Base-by-base conservation (phyloP, 768 basidiomycete species). In the Punctularia strigosozonata region DNA sequence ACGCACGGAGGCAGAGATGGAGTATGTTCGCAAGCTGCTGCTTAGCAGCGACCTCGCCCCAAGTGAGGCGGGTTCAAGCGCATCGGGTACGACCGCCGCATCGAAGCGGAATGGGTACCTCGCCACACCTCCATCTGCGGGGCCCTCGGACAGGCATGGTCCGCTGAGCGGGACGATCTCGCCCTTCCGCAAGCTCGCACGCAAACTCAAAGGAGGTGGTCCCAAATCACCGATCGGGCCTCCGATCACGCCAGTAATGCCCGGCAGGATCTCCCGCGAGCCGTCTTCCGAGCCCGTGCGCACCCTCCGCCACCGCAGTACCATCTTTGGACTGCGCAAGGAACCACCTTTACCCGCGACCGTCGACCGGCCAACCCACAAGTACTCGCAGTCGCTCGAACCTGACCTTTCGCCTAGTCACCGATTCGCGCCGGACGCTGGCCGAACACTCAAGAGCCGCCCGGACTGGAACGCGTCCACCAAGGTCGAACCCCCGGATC, bases 1-100 rank as follows among this genome's bases (percentile, higher is more conserved):
- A 17, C 67, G 84, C 41, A 86, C 87, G 8, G 88, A 92, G 48
- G 60, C 65, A 20, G 88, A 91, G 45, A 85, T 95, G 84, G 79
- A 81, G 44, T 64, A 54, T 40, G 73, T 76, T 3, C 77, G 78
- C 40, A 76, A 69, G 43, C 58, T 77, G 25, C 62, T 87, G 24
- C 47, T 70, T 25, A 63, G 58, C 28, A 50, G 44, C 28, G 73
- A 71, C 28, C 69, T 73, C 20, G 60, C 69, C 21, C 68, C 66
- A 13, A 82, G 79, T 48, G 87, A 89, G 49, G 66, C 63, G 26
- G 77, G 74, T 10, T 87, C 86, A n/a, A 76, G 69, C 18, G 66
- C 65, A 18, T 83, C 83, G 30, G 77, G 74, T 2, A 60, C 59
- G 6, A 57, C 58, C 40, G 50, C 55, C 5, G 51, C 53, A 41